These are phyloP conservation scores for Fusarium heterosporum DNA, from an alignment of 2,329 filamentous ascomycete genomes.

Conservation along the genomic window DNA sequence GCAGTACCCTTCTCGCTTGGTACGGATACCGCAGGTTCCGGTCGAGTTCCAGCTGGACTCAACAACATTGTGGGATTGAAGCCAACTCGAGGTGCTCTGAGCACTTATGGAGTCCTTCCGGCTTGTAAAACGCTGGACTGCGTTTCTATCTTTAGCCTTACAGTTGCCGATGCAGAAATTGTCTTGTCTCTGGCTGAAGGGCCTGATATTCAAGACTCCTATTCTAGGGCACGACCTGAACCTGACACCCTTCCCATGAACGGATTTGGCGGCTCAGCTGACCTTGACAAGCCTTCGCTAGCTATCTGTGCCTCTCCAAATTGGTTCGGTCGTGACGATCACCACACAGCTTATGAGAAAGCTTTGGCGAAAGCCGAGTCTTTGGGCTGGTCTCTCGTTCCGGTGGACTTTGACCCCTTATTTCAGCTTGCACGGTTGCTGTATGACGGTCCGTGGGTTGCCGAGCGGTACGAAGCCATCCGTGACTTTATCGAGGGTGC, in stretches of 20 bases:
- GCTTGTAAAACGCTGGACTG: slow-evolving; percentile 70
- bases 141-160: slow-evolving; percentile 64
- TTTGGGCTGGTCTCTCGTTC: slow-evolving; percentile 56
- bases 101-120: slow-evolving; percentile 62
- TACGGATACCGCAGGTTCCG: slow-evolving; percentile 68
- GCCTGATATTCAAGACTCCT: slow-evolving; percentile 62
- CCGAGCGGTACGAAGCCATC: slow-evolving; percentile 67
- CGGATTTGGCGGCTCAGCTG: slow-evolving; percentile 49
- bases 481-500: slow-evolving; percentile 56
- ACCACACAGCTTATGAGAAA: slow-evolving; percentile 58
- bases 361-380: slow-evolving; percentile 53
- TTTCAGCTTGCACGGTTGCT: slow-evolving; percentile 65
- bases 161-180: slow-evolving; percentile 60
- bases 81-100: slow-evolving; percentile 65
- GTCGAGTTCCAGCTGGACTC: slow-evolving; percentile 64
- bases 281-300: slow-evolving; percentile 47
- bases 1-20: slow-evolving; percentile 68
- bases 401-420: slow-evolving; percentile 62
- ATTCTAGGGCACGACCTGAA: slow-evolving; percentile 57
- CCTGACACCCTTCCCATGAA: not conserved
- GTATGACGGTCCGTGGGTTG: slow-evolving; percentile 68
- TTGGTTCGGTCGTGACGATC: slow-evolving; percentile 51
- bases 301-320: slow-evolving; percentile 57
- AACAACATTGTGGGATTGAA: slow-evolving; percentile 65
- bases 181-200: slow-evolving; percentile 62